Evolutionary conservation across 192 early-diverging fungal species (phyloP).

Genomic region (Mortierella antarctica): DNA sequence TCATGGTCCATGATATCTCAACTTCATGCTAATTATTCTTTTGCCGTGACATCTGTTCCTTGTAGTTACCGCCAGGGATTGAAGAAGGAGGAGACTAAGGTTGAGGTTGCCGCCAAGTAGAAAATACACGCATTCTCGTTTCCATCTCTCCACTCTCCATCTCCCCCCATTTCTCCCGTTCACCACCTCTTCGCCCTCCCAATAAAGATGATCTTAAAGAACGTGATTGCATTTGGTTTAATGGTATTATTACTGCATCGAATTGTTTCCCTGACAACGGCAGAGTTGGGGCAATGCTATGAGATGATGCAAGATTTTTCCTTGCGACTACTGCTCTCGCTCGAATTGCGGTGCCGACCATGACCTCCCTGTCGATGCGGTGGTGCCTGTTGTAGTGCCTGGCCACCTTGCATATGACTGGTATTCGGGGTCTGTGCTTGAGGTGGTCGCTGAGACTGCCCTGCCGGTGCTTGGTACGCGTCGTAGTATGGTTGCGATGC

Average conservation of each 20-base stretch:
- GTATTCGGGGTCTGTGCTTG: constrained; percentile 1
- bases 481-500: not conserved
- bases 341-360: constrained; percentile 21
- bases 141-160: not conserved
- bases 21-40: not conserved
- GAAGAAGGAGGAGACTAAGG: constrained; percentile 12
- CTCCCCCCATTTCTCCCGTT: not conserved
- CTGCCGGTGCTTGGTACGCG: not conserved
- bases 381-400: too few relatives aligned
- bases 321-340: constrained; percentile 27
- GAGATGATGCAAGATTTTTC: constrained; percentile 42
- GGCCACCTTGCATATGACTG: not conserved
- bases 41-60: not conserved
- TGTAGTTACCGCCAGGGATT: constrained; percentile 38
- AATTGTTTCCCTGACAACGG: not conserved
- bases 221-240: not conserved
- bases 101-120: constrained; percentile 14
- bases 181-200: not conserved
- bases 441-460: not conserved
- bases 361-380: constrained; percentile 7
- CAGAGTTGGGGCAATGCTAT: not conserved
- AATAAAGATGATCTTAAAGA: not conserved
- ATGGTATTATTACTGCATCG: not conserved
- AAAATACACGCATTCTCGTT: not conserved
- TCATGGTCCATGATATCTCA: not conserved